A percentile compares a stretch with the other conserved stretches of the same genome.
These are phyloP conservation scores for Cunninghamia lanceolata DNA, from an alignment of 75 land plant species.

Conservation along the genomic window DNA sequence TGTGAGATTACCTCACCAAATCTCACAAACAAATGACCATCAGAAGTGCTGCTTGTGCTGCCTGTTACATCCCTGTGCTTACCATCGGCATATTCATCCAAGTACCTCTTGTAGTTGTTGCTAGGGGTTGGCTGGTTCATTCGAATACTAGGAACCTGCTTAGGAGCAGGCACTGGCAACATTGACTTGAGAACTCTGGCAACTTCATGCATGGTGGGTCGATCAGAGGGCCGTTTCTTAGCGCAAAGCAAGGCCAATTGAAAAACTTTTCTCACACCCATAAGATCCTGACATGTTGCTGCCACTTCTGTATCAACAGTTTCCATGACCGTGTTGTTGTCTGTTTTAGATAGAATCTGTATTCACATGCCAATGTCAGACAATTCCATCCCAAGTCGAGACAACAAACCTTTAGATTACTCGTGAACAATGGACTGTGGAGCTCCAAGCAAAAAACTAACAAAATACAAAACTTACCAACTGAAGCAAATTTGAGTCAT, in stretches of 20 bases:
- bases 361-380: conserved; percentile 1
- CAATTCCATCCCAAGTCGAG: background rate
- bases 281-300: conserved; percentile 72
- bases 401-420: background rate
- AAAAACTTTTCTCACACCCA: conserved; percentile 71
- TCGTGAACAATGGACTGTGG: background rate
- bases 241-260: conserved; percentile 94
- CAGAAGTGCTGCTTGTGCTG: conserved; percentile 67
- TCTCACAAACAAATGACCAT: conserved; percentile 76
- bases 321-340: conserved; percentile 79
- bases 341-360: conserved; percentile 76
- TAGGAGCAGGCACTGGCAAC: conserved; percentile 22
- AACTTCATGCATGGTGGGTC: conserved; percentile 98
- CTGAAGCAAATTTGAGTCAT: conserved; percentile 84
- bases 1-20: conserved; percentile 91
- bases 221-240: conserved; percentile 69
- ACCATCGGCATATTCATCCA: conserved; percentile 65
- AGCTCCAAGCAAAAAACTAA: background rate
- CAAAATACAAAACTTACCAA: conserved; percentile 48
- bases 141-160: conserved; percentile 17
- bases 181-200: conserved; percentile 65
- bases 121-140: conserved; percentile 17
- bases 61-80: conserved; percentile 57
- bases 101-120: conserved; percentile 30
- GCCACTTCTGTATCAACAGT: conserved; percentile 71